Evolutionary conservation across 345 rosid species (phyloP), one percentile per base, ranked within the genome.

Genomic region (Turnera subulata): DNA sequence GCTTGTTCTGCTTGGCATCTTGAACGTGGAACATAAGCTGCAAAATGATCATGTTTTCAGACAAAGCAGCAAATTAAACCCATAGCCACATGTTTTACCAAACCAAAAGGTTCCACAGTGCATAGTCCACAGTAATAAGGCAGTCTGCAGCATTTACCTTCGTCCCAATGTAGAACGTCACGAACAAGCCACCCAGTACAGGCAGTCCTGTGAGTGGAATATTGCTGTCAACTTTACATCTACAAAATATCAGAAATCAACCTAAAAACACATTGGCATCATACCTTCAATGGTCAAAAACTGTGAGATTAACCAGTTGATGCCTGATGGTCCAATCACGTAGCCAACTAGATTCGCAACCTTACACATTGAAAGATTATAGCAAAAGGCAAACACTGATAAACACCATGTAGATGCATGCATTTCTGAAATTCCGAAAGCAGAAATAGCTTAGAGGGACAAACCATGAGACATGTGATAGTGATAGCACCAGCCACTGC

Each of bases 271-370:
- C 37, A 45, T 2, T 20, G n/a, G n/a, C n/a, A 35, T 5, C 54
- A 26, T 78, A 86, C 98, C 98, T 77, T 89, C 83, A 68, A 66
- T 70, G 4, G 62, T 67, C 40, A 80, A 78, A 79, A 92, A 89
- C 56, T 65, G 78, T 57, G 91, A 76, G 29, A 80, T 67, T 70
- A 84, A 63, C 97, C 86, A 86, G 75, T 84, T 82, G 64, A 80
- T 39, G 38, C 91, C 89, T 0, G 93, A 83, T 37, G 95, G 95
- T 47, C 97, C 94, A 47, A 92, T 71, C 51, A 92, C 96, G 76
- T 84, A 92, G 63, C 97, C 98, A 55, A 79, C 91, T 55, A 92
- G 97, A 71, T 89, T 92, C 46, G 95, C 98, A 6, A 84, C 81
- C 97, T n/a, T 89, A 78, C 76, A 68, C 18, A 47, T 21, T n/a